phyloP scores from a whole-genome alignment of 148 eudicot species.

The Dysphania ambrosioides region DNA sequence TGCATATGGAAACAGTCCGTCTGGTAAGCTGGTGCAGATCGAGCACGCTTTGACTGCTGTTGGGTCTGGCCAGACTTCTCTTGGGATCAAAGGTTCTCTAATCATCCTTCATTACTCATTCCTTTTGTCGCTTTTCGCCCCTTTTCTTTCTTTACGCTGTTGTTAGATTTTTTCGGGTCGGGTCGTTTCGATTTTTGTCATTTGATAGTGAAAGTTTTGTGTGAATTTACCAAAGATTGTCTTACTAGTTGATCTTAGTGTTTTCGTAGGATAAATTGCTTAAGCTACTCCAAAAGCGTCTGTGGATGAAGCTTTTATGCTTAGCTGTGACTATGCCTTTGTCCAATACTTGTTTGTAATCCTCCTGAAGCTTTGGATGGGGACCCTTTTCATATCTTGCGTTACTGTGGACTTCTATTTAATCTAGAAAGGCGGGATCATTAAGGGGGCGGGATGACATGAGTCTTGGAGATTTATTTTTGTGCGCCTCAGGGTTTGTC shows the following conservation, averaged over 20 bases:
- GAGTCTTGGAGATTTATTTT: no score
- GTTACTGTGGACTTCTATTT: background rate
- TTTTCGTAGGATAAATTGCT: no score
- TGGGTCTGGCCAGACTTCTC: constrained; percentile 93
- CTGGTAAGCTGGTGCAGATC: constrained; percentile 96
- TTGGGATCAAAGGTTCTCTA: constrained; percentile 81
- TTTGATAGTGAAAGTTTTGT: no score
- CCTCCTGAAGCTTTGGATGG: background rate
- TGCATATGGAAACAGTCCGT: constrained; percentile 69
- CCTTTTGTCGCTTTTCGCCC: no score
- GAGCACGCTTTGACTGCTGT: constrained; percentile 97
- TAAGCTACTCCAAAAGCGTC: no score
- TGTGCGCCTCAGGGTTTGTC: no score
- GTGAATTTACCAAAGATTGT: no score
- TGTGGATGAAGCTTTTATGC: no score
- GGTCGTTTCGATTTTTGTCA: background rate
- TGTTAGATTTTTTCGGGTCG: background rate
- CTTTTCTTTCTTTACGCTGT: no score
- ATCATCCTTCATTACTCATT: no score
- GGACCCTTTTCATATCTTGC: background rate
- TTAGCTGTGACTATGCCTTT: no score
- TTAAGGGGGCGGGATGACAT: no score
- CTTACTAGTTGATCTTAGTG: background rate
- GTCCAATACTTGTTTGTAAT: background rate
- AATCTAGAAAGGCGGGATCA: background rate